A percentile compares a stretch with the other conserved stretches of the same genome.
Evolutionary conservation across 2,329 filamentous ascomycete species (phyloP).

Genomic region (Macrophomina phaseolina): DNA sequence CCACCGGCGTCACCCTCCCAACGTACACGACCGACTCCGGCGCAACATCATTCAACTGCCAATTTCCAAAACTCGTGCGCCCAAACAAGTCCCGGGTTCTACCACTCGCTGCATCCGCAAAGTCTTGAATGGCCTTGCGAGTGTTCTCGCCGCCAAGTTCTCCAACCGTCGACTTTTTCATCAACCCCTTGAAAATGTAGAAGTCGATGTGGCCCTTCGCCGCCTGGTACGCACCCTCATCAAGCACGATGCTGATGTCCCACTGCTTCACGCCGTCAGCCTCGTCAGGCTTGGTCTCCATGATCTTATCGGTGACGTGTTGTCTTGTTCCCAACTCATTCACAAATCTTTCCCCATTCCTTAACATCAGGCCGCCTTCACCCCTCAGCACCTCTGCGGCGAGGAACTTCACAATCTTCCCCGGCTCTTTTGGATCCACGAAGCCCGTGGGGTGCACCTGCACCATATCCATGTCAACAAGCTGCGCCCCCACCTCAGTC

Average conservation of each 20-base stretch:
- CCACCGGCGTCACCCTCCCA: slow-evolving; percentile 66
- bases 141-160: slow-evolving; percentile 32
- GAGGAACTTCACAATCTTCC: slow-evolving; percentile 63
- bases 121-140: slow-evolving; percentile 55
- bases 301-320: slow-evolving; percentile 60
- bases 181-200: slow-evolving; percentile 66
- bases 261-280: slow-evolving; percentile 56
- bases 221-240: slow-evolving; percentile 62
- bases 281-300: slow-evolving; percentile 39
- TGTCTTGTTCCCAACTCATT: slow-evolving; percentile 68
- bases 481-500: slow-evolving; percentile 45
- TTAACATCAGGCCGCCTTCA: slow-evolving; percentile 65
- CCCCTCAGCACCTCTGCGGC: slow-evolving; percentile 68
- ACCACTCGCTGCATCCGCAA: slow-evolving; percentile 53
- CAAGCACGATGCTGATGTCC: slow-evolving; percentile 64
- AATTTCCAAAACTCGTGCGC: slow-evolving; percentile 60
- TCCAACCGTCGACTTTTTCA: slow-evolving; percentile 61
- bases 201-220: slow-evolving; percentile 65
- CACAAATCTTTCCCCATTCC: slow-evolving; percentile 61
- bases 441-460: slow-evolving; percentile 72
- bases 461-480: slow-evolving; percentile 58
- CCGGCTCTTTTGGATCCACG: slow-evolving; percentile 58
- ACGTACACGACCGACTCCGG: slow-evolving; percentile 62
- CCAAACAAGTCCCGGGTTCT: slow-evolving; percentile 53
- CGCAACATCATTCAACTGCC: slow-evolving; percentile 57